These are phyloP conservation scores for Scutellaria barbata DNA, from an alignment of 257 asterid species.

Conservation along the genomic window DNA sequence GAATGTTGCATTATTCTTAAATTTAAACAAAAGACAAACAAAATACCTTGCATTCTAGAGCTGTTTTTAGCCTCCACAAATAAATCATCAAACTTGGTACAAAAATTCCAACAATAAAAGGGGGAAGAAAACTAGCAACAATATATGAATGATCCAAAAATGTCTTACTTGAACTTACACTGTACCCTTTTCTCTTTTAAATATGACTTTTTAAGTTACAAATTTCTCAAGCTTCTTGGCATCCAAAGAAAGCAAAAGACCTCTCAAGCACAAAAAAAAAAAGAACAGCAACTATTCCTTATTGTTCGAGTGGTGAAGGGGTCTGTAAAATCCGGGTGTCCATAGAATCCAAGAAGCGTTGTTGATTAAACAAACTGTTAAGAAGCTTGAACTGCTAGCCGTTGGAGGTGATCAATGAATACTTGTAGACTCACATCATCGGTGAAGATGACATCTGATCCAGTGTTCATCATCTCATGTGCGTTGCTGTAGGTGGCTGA, in stretches of 20 bases:
- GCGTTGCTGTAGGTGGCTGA: constrained; percentile 92
- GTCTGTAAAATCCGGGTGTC: constrained; percentile 34
- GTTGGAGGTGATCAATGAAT: constrained; percentile 91
- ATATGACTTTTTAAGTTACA: constrained; percentile 45
- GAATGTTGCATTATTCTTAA: neutral
- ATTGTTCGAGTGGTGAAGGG: constrained; percentile 28
- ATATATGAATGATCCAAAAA: constrained; percentile 36
- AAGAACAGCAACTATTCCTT: constrained; percentile 32
- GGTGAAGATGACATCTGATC: constrained; percentile 87
- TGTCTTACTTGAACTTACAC: constrained; percentile 42
- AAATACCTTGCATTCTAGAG: neutral
- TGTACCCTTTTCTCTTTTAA: constrained; percentile 35
- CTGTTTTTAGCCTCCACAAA: neutral
- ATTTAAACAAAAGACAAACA: neutral
- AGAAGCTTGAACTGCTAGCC: constrained; percentile 93
- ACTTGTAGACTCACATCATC: constrained; percentile 96
- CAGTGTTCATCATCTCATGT: constrained; percentile 83
- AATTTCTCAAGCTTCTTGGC: constrained; percentile 34
- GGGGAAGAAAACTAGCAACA: constrained; percentile 14
- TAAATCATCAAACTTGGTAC: neutral
- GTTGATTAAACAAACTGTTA: constrained; percentile 34
- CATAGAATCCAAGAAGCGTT: constrained; percentile 8
- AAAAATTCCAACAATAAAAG: neutral
- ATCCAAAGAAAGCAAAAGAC: constrained; percentile 29
- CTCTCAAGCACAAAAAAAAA: constrained; percentile 31